phyloP scores from a whole-genome alignment of 805 yeast species.

The Pichia pseudocactophila region DNA sequence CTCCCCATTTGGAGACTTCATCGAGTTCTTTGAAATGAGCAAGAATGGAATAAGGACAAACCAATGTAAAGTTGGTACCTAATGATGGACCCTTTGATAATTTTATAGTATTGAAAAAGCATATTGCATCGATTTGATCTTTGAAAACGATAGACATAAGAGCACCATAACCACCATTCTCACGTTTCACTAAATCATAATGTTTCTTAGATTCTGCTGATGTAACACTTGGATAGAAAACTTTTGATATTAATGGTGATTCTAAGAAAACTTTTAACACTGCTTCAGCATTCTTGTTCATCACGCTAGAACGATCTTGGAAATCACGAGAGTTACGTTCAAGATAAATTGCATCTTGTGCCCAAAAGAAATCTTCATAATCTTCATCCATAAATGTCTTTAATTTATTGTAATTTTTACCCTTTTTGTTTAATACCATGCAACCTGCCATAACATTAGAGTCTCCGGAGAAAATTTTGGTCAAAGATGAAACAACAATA shows the following conservation, averaged over 20 bases:
- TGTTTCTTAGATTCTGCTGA: slow-evolving; percentile 38
- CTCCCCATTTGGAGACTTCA: slow-evolving; percentile 73
- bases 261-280: slow-evolving; percentile 45
- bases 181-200: slow-evolving; percentile 64
- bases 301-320: slow-evolving; percentile 46
- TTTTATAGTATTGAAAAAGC: slow-evolving; percentile 62
- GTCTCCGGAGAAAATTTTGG: slow-evolving; percentile 90
- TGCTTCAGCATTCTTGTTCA: slow-evolving; percentile 47
- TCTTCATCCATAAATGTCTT: slow-evolving; percentile 41
- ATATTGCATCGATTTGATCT: slow-evolving; percentile 52
- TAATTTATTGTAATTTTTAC: slow-evolving; percentile 40
- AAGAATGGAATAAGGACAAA: slow-evolving; percentile 81
- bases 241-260: slow-evolving; percentile 46
- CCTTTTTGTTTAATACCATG: slow-evolving; percentile 62
- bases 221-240: slow-evolving; percentile 62
- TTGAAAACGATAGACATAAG: slow-evolving; percentile 66
- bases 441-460: slow-evolving; percentile 95
- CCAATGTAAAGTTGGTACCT: slow-evolving; percentile 83
- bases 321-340: slow-evolving; percentile 94
- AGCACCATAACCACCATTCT: slow-evolving; percentile 83
- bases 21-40: slow-evolving; percentile 81
- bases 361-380: slow-evolving; percentile 79
- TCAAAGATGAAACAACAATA: slow-evolving; percentile 74
- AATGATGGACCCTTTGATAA: slow-evolving; percentile 84
- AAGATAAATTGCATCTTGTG: slow-evolving; percentile 84